Evolutionary conservation across 768 basidiomycete genomes (phyloP), one percentile per base, ranked within the genome.

Genomic region (Hygrocybe punicea): DNA sequence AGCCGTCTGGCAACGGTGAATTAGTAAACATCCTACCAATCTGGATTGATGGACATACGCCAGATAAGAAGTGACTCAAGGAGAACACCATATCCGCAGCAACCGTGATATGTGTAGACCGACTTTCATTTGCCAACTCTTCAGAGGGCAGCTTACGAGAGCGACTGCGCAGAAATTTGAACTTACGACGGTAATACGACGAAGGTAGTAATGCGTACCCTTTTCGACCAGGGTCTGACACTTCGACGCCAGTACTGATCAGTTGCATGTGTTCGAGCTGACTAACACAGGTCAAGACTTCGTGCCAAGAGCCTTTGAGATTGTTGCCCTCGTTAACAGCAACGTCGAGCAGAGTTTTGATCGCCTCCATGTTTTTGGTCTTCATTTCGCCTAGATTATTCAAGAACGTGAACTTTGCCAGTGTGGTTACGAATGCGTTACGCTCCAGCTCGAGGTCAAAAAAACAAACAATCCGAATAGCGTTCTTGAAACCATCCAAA

Each of bases 31-130:
- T 7, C 34, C 25, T 13, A 25, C 25, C 9, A 51, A 48, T 39
- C 33, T 16, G 25, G 51, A 14, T 21, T 14, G 24, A 11, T 36
- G 50, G 36, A 48, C 91, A 44, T 73, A 98, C 96, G 50, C 97
- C 97, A 33, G 93, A 92, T 33, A 99, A 78, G 64, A 92, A 92
- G 67, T 95, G 93, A 61, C 93, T 96, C 10, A 93, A 78, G 7
- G 95, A 98, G 74, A 99, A 99, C 33, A 99, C 94, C 94, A 98
- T 98, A 69, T 99, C 97, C 6, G 97, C 93, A 1, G 97, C 95
- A 40, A 98, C 96, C 0, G 96, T 98, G 61, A 99, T 97, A 69
- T 98, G 95, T 1, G 93, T 94, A 11, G 97, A 98, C 50, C 95
- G 83, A 66, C 96, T 95, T 72, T 98, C 97, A 59, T 93, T 93